phyloP scores from a whole-genome alignment of 2,329 filamentous ascomycete species.

The Xylariaceae sp. region DNA sequence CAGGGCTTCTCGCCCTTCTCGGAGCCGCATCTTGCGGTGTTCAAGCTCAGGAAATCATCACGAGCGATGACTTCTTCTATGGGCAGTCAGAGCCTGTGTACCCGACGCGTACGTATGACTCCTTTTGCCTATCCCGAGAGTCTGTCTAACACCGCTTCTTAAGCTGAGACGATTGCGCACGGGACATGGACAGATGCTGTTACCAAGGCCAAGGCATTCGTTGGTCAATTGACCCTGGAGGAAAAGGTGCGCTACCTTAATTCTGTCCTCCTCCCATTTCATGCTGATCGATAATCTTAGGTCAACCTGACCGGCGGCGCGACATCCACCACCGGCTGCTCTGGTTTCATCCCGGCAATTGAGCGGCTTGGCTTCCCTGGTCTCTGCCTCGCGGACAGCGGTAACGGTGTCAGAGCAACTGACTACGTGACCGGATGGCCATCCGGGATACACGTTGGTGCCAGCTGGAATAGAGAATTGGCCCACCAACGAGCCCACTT shows the following conservation, averaged over 20 bases:
- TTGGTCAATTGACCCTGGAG: slow-evolving; percentile 58
- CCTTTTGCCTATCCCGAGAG: background rate
- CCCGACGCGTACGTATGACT: slow-evolving; percentile 8
- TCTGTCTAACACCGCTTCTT: background rate
- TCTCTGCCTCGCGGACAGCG: slow-evolving; percentile 11
- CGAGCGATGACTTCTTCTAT: slow-evolving; percentile 12
- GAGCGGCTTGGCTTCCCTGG: slow-evolving; percentile 13
- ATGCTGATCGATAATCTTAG: background rate
- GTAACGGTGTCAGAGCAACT: slow-evolving; percentile 10
- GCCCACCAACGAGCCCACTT: slow-evolving; percentile 57
- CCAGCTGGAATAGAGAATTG: slow-evolving; percentile 55
- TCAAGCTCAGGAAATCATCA: slow-evolving; percentile 3
- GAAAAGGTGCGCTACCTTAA: slow-evolving; percentile 52
- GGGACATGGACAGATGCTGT: slow-evolving; percentile 54
- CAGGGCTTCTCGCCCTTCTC: background rate
- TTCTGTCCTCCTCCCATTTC: no score
- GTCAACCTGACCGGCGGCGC: slow-evolving; percentile 11
- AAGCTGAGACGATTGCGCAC: slow-evolving; percentile 3
- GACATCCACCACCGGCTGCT: slow-evolving; percentile 9
- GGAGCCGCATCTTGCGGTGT: background rate
- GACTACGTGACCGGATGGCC: slow-evolving; percentile 15
- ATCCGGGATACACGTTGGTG: slow-evolving; percentile 11
- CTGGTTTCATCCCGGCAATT: slow-evolving; percentile 13
- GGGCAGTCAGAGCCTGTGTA: slow-evolving; percentile 13
- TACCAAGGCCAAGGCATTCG: slow-evolving; percentile 55